Evolutionary conservation across 345 rosid genomes (phyloP).

Genomic region (Rhizophora apiculata): DNA sequence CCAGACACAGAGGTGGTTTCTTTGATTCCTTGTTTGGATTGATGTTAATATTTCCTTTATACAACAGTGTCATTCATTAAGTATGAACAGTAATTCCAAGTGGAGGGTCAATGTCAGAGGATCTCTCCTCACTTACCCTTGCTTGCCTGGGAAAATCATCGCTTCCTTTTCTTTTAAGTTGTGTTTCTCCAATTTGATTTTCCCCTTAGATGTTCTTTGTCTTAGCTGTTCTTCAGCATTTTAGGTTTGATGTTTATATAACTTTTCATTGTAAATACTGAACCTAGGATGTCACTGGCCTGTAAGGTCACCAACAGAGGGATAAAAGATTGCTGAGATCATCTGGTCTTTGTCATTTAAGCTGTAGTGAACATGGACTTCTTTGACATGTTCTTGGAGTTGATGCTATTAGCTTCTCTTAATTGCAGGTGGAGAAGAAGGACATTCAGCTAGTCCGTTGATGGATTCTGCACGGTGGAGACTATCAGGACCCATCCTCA

Average conservation of each 20-base stretch:
- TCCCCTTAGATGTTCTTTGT: too few species aligned
- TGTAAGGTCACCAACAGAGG: too few species aligned
- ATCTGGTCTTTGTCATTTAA: neutral
- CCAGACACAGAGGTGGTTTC: slow-evolving; percentile 52
- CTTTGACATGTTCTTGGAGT: neutral
- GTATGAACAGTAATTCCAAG: neutral
- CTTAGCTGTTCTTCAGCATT: too few species aligned
- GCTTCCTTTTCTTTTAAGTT: neutral
- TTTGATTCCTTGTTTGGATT: neutral
- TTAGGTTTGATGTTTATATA: too few species aligned
- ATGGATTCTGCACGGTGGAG: slow-evolving; percentile 71
- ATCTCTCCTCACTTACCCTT: neutral
- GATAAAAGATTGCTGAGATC: neutral
- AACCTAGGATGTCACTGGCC: neutral
- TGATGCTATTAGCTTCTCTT: neutral
- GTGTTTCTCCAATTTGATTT: neutral
- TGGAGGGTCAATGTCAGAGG: neutral
- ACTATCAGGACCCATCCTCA: slow-evolving; percentile 57
- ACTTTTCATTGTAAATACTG: neutral
- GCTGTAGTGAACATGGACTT: neutral
- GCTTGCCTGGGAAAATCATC: neutral
- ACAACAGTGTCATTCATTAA: neutral
- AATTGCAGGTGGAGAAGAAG: slow-evolving; percentile 41
- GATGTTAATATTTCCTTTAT: neutral
- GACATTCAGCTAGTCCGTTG: slow-evolving; percentile 41